A percentile compares a stretch with the other conserved stretches of the same genome.
Conservation (phyloP, 2,329 filamentous ascomycete species). For the Ophiocordyceps camponoti-rufipedis region DNA sequence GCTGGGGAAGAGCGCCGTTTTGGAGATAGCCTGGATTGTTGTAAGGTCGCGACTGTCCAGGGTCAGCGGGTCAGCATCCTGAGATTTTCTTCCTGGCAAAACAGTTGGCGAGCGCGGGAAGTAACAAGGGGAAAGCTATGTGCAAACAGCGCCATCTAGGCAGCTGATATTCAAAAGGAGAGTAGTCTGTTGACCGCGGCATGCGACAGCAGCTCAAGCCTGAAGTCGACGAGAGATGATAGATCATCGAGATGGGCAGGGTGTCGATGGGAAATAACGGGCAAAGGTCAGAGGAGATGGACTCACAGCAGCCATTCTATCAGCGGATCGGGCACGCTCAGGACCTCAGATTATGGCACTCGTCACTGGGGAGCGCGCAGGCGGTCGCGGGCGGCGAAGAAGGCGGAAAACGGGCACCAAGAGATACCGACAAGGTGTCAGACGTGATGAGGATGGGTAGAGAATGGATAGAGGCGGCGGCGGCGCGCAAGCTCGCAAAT, state of each 20-base stretch:
- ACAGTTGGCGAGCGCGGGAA: neutral
- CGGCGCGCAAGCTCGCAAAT: conserved; percentile 12
- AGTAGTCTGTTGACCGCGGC: no score
- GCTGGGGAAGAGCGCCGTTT: conserved; percentile 40
- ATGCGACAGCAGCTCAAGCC: neutral
- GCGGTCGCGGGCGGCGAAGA: neutral
- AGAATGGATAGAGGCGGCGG: conserved; percentile 10
- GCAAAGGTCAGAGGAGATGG: conserved; percentile 3
- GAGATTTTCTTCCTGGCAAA: neutral
- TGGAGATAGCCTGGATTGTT: conserved; percentile 40
- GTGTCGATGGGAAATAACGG: neutral
- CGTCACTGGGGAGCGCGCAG: conserved; percentile 1
- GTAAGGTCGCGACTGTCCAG: conserved; percentile 21
- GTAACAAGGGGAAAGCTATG: neutral
- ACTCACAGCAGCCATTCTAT: conserved; percentile 26
- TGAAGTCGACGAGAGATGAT: conserved; percentile 1
- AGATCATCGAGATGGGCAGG: conserved; percentile 1
- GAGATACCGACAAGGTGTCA: conserved; percentile 13
- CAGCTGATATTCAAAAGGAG: neutral
- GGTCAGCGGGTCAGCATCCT: conserved; percentile 8
- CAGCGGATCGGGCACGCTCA: conserved; percentile 10
- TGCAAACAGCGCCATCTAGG: neutral
- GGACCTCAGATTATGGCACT: conserved; percentile 2
- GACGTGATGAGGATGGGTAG: conserved; percentile 11
- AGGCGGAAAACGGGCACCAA: conserved; percentile 5